Conservation (phyloP, 1,284 basidiomycete genomes). For the Clitocybe nebularis region DNA sequence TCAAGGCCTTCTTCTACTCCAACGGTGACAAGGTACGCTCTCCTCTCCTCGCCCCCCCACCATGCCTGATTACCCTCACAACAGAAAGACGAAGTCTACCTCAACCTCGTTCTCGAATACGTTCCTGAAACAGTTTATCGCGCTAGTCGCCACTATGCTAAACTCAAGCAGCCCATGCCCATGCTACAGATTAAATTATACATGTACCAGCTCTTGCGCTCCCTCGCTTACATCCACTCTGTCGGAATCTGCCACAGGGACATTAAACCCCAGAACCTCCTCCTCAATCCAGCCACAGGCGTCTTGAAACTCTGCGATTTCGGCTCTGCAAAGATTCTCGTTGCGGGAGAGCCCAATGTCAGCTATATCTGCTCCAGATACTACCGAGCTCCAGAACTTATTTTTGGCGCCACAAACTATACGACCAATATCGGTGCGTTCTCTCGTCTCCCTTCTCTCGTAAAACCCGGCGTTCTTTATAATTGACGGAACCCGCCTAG, state of each 20-base stretch:
- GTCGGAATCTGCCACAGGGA: conserved; percentile 98
- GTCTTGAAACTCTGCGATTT: conserved; percentile 99
- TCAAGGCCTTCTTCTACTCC: conserved; percentile 98
- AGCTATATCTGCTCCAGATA: conserved; percentile 99
- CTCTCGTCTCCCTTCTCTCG: conserved; percentile 18
- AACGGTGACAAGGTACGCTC: conserved; percentile 91
- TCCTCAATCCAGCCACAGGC: conserved; percentile 95
- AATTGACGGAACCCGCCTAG: conserved; percentile 33
- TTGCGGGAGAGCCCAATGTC: conserved; percentile 98
- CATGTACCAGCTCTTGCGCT: conserved; percentile 97
- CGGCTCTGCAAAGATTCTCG: conserved; percentile 97
- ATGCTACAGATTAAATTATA: conserved; percentile 99
- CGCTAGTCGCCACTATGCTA: conserved; percentile 97
- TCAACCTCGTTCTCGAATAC: conserved; percentile 99
- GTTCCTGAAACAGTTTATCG: conserved; percentile 99
- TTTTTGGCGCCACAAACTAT: conserved; percentile 99
- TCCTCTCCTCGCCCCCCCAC: conserved; percentile 12
- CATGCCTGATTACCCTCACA: conserved; percentile 15
- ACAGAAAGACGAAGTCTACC: conserved; percentile 99
- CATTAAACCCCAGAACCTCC: conserved; percentile 98
- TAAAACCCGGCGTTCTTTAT: not conserved
- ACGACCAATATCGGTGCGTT: conserved; percentile 98
- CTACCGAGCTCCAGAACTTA: conserved; percentile 98
- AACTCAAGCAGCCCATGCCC: conserved; percentile 99
- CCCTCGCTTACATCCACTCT: conserved; percentile 96